phyloP scores from a whole-genome alignment of 2,329 filamentous ascomycete species.

The Colletotrichum liaoningense region DNA sequence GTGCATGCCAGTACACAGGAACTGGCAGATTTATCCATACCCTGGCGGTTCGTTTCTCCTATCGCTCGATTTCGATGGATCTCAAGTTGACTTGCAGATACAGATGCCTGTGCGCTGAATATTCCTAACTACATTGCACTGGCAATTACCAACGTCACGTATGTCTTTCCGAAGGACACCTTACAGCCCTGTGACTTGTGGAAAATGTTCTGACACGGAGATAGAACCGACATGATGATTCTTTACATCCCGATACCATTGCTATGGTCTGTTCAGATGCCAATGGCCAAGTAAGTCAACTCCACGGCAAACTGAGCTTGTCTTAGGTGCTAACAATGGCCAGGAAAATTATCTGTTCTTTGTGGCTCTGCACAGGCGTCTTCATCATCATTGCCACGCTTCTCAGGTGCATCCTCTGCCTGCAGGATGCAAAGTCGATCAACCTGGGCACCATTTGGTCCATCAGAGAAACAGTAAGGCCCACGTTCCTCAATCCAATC shows the following conservation, averaged over 20 bases:
- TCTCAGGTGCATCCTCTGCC: constrained; percentile 37
- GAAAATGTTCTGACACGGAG: neutral
- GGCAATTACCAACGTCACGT: constrained; percentile 40
- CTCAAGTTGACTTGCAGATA: neutral
- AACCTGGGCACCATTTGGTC: constrained; percentile 42
- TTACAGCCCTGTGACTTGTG: neutral
- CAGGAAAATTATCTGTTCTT: constrained; percentile 41
- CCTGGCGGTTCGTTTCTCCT: constrained; percentile 35
- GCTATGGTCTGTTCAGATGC: constrained; percentile 40
- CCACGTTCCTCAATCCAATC: constrained; percentile 14
- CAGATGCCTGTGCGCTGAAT: constrained; percentile 37
- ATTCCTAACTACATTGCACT: constrained; percentile 39
- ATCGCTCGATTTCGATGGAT: neutral
- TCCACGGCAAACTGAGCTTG: neutral
- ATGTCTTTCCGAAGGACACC: neutral
- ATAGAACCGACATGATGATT: constrained; percentile 40
- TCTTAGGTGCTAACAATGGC: neutral
- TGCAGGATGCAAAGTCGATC: constrained; percentile 39
- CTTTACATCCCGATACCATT: constrained; percentile 40
- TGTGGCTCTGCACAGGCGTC: constrained; percentile 41
- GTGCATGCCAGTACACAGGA: constrained; percentile 39
- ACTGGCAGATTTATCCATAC: constrained; percentile 42
- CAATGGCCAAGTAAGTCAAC: constrained; percentile 33
- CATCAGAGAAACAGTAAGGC: constrained; percentile 41
- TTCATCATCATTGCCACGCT: constrained; percentile 44